phyloP scores from a whole-genome alignment of 768 basidiomycete species.

The Mycena pura region DNA sequence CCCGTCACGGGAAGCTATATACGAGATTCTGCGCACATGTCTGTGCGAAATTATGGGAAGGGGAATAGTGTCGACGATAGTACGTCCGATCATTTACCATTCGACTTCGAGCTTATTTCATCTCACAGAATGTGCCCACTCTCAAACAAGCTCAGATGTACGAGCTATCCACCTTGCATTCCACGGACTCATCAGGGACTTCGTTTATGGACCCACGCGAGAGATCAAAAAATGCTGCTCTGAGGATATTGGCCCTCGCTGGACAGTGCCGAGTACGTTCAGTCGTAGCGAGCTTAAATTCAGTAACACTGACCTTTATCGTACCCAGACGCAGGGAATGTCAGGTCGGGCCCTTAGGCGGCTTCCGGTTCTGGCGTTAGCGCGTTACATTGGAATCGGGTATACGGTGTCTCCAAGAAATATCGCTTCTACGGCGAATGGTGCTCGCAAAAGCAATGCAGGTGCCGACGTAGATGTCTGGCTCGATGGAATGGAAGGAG shows the following conservation, averaged over 20 bases:
- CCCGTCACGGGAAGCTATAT: constrained; percentile 90
- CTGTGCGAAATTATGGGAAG: constrained; percentile 79
- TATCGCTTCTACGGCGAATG: constrained; percentile 1
- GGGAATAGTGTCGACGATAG: constrained; percentile 70
- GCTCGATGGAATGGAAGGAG: constrained; percentile 86
- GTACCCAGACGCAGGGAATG: constrained; percentile 78
- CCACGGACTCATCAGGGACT: constrained; percentile 6
- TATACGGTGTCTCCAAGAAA: constrained; percentile 29
- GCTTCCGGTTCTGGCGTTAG: constrained; percentile 93
- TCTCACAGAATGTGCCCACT: constrained; percentile 62
- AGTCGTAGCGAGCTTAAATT: background rate
- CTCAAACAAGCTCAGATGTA: constrained; percentile 67
- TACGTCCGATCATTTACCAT: constrained; percentile 43
- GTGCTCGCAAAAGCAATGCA: constrained; percentile 17
- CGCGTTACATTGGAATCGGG: constrained; percentile 76
- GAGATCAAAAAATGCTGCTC: constrained; percentile 59
- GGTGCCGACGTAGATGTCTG: constrained; percentile 66
- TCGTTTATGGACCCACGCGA: constrained; percentile 47
- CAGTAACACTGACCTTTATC: background rate
- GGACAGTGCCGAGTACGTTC: constrained; percentile 76
- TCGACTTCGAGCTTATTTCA: background rate
- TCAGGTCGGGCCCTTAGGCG: constrained; percentile 92
- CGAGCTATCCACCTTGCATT: constrained; percentile 45
- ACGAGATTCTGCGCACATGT: constrained; percentile 88
- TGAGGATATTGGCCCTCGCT: constrained; percentile 72